Evolutionary conservation across 495 filamentous ascomycete genomes (phyloP).

Genomic region (Aspergillus funiculosus): DNA sequence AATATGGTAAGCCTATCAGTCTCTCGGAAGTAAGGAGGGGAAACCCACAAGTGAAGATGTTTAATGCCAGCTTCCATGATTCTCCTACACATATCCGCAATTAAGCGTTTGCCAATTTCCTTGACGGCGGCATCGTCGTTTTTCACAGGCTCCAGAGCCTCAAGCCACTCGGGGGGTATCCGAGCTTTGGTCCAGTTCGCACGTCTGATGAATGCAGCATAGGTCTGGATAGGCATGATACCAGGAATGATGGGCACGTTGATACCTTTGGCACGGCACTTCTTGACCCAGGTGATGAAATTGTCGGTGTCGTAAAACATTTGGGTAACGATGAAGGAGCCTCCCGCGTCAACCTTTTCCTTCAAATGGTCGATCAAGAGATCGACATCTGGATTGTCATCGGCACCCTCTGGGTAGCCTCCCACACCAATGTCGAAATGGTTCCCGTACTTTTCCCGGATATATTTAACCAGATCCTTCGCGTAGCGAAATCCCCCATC

Average conservation of each 20-base stretch:
- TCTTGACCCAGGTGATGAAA: constrained; percentile 84
- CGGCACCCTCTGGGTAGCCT: constrained; percentile 93
- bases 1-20: constrained; percentile 6
- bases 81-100: constrained; percentile 88
- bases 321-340: constrained; percentile 90
- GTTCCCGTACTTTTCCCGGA: constrained; percentile 79
- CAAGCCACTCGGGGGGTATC: constrained; percentile 74
- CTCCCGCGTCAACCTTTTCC: constrained; percentile 95
- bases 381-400: constrained; percentile 84
- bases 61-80: constrained; percentile 75
- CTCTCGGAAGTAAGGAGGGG: not conserved
- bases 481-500: constrained; percentile 88
- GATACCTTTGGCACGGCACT: constrained; percentile 78
- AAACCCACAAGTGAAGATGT: constrained; percentile 79
- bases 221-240: constrained; percentile 98
- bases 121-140: constrained; percentile 91
- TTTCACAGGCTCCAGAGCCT: constrained; percentile 84
- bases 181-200: constrained; percentile 82
- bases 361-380: constrained; percentile 86
- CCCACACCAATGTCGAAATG: constrained; percentile 98
- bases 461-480: constrained; percentile 88
- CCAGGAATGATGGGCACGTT: constrained; percentile 88
- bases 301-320: constrained; percentile 99
- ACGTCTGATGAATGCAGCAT: constrained; percentile 82
- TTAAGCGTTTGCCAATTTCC: constrained; percentile 79